Conservation (phyloP, 257 asterid species). For the Capsicum chinense region DNA sequence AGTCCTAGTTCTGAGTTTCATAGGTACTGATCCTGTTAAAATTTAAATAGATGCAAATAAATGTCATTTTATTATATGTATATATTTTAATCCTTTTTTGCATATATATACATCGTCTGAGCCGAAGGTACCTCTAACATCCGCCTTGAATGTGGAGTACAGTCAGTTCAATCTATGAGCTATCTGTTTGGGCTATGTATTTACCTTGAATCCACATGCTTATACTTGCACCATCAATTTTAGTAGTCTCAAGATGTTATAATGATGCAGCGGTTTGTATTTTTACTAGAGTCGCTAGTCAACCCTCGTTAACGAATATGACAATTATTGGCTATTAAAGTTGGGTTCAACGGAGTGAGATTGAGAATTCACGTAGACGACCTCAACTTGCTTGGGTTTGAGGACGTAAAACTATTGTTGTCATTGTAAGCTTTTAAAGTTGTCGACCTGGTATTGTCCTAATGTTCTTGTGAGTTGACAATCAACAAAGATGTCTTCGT, state of each 20-base stretch:
- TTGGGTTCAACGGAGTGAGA: no score
- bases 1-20: constrained; percentile 46
- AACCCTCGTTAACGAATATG: background rate
- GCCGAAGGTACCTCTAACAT: background rate
- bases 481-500: no score
- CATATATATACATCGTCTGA: background rate
- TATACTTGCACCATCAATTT: background rate
- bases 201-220: background rate
- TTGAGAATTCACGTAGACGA: no score
- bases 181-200: background rate
- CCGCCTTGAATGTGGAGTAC: background rate
- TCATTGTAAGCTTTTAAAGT: no score
- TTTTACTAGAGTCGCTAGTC: background rate
- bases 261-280: background rate
- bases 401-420: no score
- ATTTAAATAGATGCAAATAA: background rate
- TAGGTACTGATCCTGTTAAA: constrained; percentile 35
- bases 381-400: no score
- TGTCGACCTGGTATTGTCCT: no score
- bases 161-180: no score
- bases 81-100: background rate
- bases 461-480: no score
- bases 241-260: background rate
- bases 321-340: no score
- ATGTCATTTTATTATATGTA: background rate